Evolutionary conservation across 352 stramenopile genomes (phyloP), one percentile per base, ranked within the genome.

Genomic region (Aphanomyces invadans): DNA sequence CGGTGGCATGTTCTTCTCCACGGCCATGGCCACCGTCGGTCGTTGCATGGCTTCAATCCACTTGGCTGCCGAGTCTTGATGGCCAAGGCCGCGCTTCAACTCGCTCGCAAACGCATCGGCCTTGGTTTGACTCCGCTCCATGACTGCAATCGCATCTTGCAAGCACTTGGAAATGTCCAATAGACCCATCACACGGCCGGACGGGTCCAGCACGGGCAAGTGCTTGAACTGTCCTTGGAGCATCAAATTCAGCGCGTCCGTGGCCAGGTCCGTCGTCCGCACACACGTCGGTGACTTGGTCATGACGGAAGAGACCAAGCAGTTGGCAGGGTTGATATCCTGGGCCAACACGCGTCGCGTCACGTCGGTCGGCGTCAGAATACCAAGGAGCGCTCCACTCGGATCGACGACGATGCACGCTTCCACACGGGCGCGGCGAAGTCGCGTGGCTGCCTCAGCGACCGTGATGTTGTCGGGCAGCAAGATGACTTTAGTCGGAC

Each of bases 1-100:
- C 23, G 87, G 87, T 61, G 85, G 89, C 15, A 81, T 70, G 42
- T 94, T 86, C 2, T 85, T 85, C 60, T 95, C 87, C 4, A 95
- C 71, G 0, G 87, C 87, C 29, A 85, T 78, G 42, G 80, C 78
- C 19, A 95, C 85, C 0, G 87, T 95, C 33, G 87, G 87, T 5
- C 84, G 81, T 49, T 90, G 83, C 85, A 95, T 95, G 60, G 92
- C 89, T 65, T 94, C 84, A 79, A 94, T 93, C 83, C 92, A 92
- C 19, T 86, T 83, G n/a, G 52, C 63, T 19, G 56, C 52, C 2
- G 56, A 65, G 63, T 70, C 56, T 56, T 70, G 63, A 53, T 65
- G 55, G 2, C 86, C 83, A 0, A 95, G 71, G 36, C 92, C 46
- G 9, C 83, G 76, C 38, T 94, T 81, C 56, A 94, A 62, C 60